Conservation (phyloP, 2,329 filamentous ascomycete species). For the Verticillium dahliae region DNA sequence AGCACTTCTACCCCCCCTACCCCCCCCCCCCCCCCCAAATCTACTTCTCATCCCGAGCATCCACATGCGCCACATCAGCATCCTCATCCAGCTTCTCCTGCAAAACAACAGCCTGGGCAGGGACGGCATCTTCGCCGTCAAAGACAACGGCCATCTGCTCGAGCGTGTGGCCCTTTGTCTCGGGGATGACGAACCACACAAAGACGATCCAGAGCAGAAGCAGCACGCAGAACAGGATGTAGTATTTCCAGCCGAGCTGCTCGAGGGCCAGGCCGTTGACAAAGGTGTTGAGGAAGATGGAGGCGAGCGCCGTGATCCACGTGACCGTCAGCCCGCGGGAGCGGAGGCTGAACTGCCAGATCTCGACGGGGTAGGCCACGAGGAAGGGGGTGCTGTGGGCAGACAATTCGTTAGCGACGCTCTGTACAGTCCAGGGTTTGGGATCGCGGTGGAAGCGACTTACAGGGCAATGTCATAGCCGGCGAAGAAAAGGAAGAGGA, state of each 20-base stretch:
- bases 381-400: slow-evolving; percentile 34
- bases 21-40: no score
- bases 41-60: background rate
- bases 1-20: no score
- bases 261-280: slow-evolving; percentile 49
- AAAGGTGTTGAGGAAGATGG: slow-evolving; percentile 46
- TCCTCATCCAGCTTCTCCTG: slow-evolving; percentile 42
- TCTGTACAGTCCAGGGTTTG: background rate
- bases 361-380: slow-evolving; percentile 45
- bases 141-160: slow-evolving; percentile 63
- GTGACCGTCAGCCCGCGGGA: slow-evolving; percentile 49
- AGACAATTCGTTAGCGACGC: background rate
- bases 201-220: slow-evolving; percentile 47
- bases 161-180: slow-evolving; percentile 58
- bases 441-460: background rate
- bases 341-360: slow-evolving; percentile 42
- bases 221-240: slow-evolving; percentile 48
- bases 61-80: background rate
- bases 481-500: slow-evolving; percentile 29
- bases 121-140: slow-evolving; percentile 49
- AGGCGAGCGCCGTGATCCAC: slow-evolving; percentile 48
- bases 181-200: slow-evolving; percentile 50
- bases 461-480: slow-evolving; percentile 51
- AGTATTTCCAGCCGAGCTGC: slow-evolving; percentile 42
- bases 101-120: slow-evolving; percentile 27